Conservation (phyloP, 2,329 filamentous ascomycete species). For the Phyllosticta capitalensis region DNA sequence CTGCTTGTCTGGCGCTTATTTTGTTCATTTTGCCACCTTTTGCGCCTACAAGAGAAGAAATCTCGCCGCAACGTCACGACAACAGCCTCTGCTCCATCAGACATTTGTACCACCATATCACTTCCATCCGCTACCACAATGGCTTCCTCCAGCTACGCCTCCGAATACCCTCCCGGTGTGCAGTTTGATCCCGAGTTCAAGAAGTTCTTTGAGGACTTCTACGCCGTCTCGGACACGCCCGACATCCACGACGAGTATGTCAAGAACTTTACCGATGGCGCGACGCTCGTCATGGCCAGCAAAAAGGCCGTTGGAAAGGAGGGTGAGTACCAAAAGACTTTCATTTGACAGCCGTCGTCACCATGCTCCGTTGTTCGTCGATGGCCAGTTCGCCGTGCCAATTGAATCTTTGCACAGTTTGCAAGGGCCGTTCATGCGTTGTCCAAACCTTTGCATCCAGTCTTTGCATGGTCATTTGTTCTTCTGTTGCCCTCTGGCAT, state of each 20-base stretch:
- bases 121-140: not conserved
- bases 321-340: conserved; percentile 29
- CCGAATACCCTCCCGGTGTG: conserved; percentile 23
- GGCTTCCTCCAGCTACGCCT: conserved; percentile 18
- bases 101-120: not conserved
- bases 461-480: not conserved
- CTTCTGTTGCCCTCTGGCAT: not conserved
- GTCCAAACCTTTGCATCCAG: too few relatives aligned
- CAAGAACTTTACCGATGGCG: conserved; percentile 39
- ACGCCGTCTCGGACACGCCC: conserved; percentile 37
- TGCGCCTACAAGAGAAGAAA: not conserved
- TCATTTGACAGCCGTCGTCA: not conserved
- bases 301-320: conserved; percentile 35
- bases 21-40: not conserved
- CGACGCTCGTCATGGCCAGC: conserved; percentile 43
- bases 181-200: conserved; percentile 33
- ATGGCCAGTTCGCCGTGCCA: not conserved
- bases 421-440: too few relatives aligned
- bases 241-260: conserved; percentile 41
- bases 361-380: not conserved
- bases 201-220: conserved; percentile 39
- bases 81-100: not conserved
- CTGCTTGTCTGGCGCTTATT: not conserved
- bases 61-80: not conserved
- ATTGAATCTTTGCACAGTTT: not conserved